These are phyloP conservation scores for Tieghemiomyces parasiticus DNA, from an alignment of 192 early-diverging fungal species.

Conservation along the genomic window DNA sequence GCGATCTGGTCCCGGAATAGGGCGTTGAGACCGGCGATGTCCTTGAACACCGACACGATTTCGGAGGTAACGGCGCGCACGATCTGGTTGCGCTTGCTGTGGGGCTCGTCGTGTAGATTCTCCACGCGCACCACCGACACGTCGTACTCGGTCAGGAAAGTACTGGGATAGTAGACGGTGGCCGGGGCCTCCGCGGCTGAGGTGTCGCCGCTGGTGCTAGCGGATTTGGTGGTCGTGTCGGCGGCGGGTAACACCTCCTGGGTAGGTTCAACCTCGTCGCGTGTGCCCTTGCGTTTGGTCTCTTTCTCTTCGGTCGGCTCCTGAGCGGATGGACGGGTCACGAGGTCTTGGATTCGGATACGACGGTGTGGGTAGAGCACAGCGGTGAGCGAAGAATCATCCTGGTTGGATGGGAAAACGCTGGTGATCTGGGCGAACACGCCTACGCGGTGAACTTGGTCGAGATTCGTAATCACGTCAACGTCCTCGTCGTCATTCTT, in stretches of 20 bases:
- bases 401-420: conserved; percentile 69
- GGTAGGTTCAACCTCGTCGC: not conserved
- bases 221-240: not conserved
- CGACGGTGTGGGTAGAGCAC: conserved; percentile 92
- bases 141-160: conserved; percentile 36
- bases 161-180: not conserved
- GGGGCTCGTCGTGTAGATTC: conserved; percentile 71
- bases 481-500: conserved; percentile 80
- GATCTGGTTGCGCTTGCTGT: conserved; percentile 68
- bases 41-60: conserved; percentile 91
- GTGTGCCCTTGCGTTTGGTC: not conserved
- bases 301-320: too few species aligned
- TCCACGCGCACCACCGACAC: conserved; percentile 83
- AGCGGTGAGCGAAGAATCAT: conserved; percentile 74
- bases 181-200: not conserved
- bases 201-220: not conserved
- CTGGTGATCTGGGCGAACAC: conserved; percentile 97
- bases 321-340: too few species aligned
- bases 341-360: conserved; percentile 46
- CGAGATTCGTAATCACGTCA: conserved; percentile 56
- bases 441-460: conserved; percentile 78
- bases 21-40: conserved; percentile 88
- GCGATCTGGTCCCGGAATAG: conserved; percentile 98
- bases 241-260: conserved; percentile 1
- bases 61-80: conserved; percentile 88